phyloP scores from a whole-genome alignment of 768 basidiomycete species.

The Calvatia gigantea region DNA sequence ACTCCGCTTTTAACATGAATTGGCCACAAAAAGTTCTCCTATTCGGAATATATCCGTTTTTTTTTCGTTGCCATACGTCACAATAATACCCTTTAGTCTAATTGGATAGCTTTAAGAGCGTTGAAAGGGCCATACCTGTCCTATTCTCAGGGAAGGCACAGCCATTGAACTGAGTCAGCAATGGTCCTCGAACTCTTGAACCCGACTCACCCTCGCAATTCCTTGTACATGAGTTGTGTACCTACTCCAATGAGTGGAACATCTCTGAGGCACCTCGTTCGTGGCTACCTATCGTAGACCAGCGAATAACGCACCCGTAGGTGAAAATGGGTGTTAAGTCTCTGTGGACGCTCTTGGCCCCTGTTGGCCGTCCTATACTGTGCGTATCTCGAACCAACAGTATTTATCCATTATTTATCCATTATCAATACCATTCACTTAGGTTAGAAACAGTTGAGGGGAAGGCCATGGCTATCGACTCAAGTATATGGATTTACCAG shows the following conservation, averaged over 20 bases:
- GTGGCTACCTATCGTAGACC: not conserved
- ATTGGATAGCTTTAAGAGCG: no score
- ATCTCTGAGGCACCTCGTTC: not conserved
- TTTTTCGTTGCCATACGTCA: not conserved
- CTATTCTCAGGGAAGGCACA: not conserved
- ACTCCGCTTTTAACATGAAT: no score
- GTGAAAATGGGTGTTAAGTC: conserved; percentile 90
- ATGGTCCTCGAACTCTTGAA: not conserved
- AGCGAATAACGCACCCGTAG: not conserved
- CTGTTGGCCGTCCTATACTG: conserved; percentile 95
- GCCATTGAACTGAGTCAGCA: not conserved
- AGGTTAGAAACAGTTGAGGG: conserved; percentile 95
- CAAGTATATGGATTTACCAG: conserved; percentile 99
- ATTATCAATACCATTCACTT: conserved; percentile 5
- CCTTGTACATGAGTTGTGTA: not conserved
- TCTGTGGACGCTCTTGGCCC: conserved; percentile 86
- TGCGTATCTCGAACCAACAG: conserved; percentile 44
- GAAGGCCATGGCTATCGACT: conserved; percentile 96
- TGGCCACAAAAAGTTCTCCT: not conserved
- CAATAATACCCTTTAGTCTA: no score
- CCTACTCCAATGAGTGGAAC: not conserved
- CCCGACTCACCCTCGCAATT: not conserved
- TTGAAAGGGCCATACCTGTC: no score
- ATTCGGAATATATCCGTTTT: not conserved
- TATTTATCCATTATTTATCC: not conserved